Evolutionary conservation across 495 filamentous ascomycete species (phyloP).

Genomic region (Penicillium coffeae): DNA sequence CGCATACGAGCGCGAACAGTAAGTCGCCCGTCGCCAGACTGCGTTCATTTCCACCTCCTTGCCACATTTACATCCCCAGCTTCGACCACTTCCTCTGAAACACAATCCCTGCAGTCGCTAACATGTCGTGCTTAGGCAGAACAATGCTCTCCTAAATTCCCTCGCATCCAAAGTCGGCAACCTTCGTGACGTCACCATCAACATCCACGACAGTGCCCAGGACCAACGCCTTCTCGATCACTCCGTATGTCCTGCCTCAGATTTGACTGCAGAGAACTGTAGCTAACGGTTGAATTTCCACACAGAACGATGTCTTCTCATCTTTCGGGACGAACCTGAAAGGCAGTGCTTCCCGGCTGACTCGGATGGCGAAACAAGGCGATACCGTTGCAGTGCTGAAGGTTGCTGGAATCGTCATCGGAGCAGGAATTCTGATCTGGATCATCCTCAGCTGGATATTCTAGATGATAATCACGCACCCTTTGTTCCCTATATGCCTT

Average conservation of each 20-base stretch:
- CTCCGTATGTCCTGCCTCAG: slow-evolving; percentile 54
- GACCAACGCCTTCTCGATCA: slow-evolving; percentile 82
- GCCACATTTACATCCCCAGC: neutral
- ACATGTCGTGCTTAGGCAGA: slow-evolving; percentile 55
- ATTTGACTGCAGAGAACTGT: neutral
- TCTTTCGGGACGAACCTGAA: slow-evolving; percentile 59
- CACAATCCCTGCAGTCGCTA: neutral
- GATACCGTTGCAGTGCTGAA: slow-evolving; percentile 90
- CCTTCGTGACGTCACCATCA: slow-evolving; percentile 91
- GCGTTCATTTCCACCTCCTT: neutral
- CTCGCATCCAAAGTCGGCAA: slow-evolving; percentile 86
- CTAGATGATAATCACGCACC: slow-evolving; percentile 21
- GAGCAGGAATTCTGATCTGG: slow-evolving; percentile 68
- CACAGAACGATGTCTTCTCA: slow-evolving; percentile 61
- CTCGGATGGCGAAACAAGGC: slow-evolving; percentile 86
- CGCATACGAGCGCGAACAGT: slow-evolving; percentile 89
- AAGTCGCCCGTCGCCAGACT: slow-evolving; percentile 14
- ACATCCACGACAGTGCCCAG: slow-evolving; percentile 94
- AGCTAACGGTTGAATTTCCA: neutral
- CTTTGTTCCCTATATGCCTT: neutral
- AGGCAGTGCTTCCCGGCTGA: slow-evolving; percentile 79
- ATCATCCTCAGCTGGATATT: slow-evolving; percentile 67
- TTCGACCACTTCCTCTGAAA: neutral
- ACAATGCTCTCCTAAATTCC: slow-evolving; percentile 91
- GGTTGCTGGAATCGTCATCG: slow-evolving; percentile 78